These are phyloP conservation scores for Zygosaccharomyces sapae DNA, from an alignment of 1,139 yeast species.

Conservation along the genomic window DNA sequence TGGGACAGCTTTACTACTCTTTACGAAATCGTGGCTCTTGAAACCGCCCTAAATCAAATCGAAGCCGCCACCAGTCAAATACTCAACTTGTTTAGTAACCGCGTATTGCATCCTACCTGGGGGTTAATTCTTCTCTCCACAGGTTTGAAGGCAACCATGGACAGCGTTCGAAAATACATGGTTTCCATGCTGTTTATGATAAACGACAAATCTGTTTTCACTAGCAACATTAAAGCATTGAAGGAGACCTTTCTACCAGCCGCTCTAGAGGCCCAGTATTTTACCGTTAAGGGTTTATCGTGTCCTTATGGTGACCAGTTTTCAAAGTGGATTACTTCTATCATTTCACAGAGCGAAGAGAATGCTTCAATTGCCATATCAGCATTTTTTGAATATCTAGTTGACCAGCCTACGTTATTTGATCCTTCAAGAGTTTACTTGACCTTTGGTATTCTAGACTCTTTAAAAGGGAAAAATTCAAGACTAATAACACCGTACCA, in stretches of 20 bases:
- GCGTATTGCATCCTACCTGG: slow-evolving; percentile 64
- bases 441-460: slow-evolving; percentile 53
- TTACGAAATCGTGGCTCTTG: slow-evolving; percentile 77
- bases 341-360: slow-evolving; percentile 41
- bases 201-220: slow-evolving; percentile 46
- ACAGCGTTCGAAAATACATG: slow-evolving; percentile 67
- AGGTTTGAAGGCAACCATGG: slow-evolving; percentile 76
- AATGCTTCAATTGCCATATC: slow-evolving; percentile 30
- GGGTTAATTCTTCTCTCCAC: slow-evolving; percentile 67
- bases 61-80: slow-evolving; percentile 73
- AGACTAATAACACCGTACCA: slow-evolving; percentile 37
- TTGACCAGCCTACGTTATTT: slow-evolving; percentile 49
- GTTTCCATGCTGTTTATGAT: slow-evolving; percentile 55
- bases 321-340: slow-evolving; percentile 45
- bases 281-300: slow-evolving; percentile 36
- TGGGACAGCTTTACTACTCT: slow-evolving; percentile 76
- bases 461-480: slow-evolving; percentile 40
- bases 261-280: slow-evolving; percentile 62
- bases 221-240: slow-evolving; percentile 43
- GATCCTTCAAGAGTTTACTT: slow-evolving; percentile 71
- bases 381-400: slow-evolving; percentile 46
- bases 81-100: slow-evolving; percentile 49
- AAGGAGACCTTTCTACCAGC: slow-evolving; percentile 56
- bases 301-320: slow-evolving; percentile 62
- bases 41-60: slow-evolving; percentile 82